Conservation (phyloP, 1,284 basidiomycete species). For the Trametes versicolor region DNA sequence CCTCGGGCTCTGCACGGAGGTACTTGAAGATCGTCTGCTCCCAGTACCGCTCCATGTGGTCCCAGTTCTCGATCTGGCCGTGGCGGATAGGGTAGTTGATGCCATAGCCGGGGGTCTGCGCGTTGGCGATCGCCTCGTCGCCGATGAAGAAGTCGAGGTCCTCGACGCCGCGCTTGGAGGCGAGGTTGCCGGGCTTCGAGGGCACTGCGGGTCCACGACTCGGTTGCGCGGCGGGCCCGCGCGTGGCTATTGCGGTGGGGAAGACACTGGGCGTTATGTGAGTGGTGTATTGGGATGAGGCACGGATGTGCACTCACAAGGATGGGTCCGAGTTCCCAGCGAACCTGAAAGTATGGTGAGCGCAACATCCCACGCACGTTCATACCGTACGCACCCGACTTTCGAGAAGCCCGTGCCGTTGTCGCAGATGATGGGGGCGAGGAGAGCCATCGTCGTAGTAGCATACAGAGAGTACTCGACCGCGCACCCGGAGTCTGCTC, state of each 20-base stretch:
- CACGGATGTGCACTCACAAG: constrained; percentile 68
- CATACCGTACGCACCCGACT: constrained; percentile 78
- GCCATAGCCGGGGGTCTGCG: constrained; percentile 90
- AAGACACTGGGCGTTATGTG: constrained; percentile 70
- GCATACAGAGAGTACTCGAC: constrained; percentile 12
- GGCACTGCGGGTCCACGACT: constrained; percentile 78
- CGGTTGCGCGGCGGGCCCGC: constrained; percentile 71
- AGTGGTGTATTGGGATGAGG: constrained; percentile 15
- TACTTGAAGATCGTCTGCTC: constrained; percentile 99
- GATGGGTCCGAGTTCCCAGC: constrained; percentile 99
- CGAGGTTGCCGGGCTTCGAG: constrained; percentile 92
- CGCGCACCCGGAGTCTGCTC: background rate
- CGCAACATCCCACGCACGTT: constrained; percentile 8
- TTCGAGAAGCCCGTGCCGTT: constrained; percentile 99
- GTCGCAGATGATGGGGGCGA: constrained; percentile 94
- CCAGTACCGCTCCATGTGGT: constrained; percentile 99
- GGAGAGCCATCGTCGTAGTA: constrained; percentile 70
- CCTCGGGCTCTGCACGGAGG: constrained; percentile 97
- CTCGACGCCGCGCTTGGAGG: constrained; percentile 97
- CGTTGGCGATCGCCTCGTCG: constrained; percentile 95
- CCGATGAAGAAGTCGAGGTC: constrained; percentile 99
- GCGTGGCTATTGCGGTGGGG: constrained; percentile 95
- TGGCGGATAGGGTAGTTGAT: constrained; percentile 98
- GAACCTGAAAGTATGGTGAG: constrained; percentile 66
- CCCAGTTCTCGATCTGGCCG: constrained; percentile 99